Evolutionary conservation across 2,329 filamentous ascomycete genomes (phyloP).

Genomic region (Mycosphaerella arachidis): DNA sequence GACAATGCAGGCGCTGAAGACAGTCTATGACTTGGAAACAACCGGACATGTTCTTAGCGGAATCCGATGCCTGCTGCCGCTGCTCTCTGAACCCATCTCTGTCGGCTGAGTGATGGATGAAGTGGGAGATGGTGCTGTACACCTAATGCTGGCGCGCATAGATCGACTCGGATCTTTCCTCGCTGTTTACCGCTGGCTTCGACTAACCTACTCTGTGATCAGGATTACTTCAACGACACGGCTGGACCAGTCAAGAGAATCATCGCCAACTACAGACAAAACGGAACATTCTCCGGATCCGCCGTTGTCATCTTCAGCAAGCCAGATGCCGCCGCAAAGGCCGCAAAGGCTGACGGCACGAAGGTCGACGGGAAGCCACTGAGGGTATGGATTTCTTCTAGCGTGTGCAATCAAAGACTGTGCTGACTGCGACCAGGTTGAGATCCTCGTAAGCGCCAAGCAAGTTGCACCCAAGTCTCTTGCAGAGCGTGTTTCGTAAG

Average conservation of each 20-base stretch:
- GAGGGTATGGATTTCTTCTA: conserved; percentile 58
- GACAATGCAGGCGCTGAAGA: background rate
- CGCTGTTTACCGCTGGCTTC: conserved; percentile 23
- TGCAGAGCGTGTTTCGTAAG: conserved; percentile 77
- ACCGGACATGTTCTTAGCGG: background rate
- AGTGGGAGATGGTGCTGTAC: background rate
- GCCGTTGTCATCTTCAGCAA: conserved; percentile 84
- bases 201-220: conserved; percentile 61
- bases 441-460: conserved; percentile 69
- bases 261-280: conserved; percentile 86
- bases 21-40: conserved; percentile 2
- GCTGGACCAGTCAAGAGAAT: conserved; percentile 89
- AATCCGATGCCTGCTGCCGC: background rate
- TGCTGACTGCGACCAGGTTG: conserved; percentile 59
- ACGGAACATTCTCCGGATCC: conserved; percentile 84
- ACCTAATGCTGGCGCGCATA: conserved; percentile 1
- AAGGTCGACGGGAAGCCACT: conserved; percentile 86
- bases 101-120: background rate
- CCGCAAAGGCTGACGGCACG: conserved; percentile 81
- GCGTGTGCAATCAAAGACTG: background rate
- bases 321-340: conserved; percentile 75
- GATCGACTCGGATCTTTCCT: background rate
- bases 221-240: conserved; percentile 93
- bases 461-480: conserved; percentile 69
- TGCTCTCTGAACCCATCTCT: conserved; percentile 15